A percentile compares a stretch with the other conserved stretches of the same genome.
These are phyloP conservation scores for Conticribra guillardii DNA, from an alignment of 108 stramenopile genomes.

Conservation along the genomic window DNA sequence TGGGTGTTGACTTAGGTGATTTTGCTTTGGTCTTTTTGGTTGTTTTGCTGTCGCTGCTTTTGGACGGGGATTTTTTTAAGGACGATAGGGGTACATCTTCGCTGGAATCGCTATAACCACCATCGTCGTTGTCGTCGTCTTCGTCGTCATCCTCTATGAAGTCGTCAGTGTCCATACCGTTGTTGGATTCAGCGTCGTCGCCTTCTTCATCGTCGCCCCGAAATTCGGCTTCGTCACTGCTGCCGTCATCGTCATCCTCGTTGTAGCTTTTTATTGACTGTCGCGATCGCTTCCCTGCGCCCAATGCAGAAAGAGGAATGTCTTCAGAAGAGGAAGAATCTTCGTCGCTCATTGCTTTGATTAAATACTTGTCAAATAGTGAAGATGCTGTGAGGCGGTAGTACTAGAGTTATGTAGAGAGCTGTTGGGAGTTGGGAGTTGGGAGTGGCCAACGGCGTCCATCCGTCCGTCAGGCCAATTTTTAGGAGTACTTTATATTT, in stretches of 20 bases:
- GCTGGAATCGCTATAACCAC: conserved; percentile 38
- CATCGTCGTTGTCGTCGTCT: conserved; percentile 38
- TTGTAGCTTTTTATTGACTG: conserved; percentile 13
- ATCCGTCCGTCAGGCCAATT: no score
- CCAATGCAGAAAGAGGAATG: conserved; percentile 27
- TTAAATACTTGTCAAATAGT: no score
- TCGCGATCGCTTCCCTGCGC: not conserved
- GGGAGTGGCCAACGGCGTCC: no score
- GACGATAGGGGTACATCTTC: conserved; percentile 75
- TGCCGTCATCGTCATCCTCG: conserved; percentile 19
- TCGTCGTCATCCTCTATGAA: conserved; percentile 25
- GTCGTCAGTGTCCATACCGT: conserved; percentile 30
- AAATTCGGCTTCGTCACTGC: conserved; percentile 31
- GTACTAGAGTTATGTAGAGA: no score
- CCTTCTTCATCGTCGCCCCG: conserved; percentile 21
- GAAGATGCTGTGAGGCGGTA: no score
- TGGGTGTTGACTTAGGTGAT: conserved; percentile 5
- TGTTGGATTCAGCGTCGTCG: conserved; percentile 4
- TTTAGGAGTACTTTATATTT: no score
- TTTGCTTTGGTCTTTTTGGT: conserved; percentile 6
- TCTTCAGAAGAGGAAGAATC: conserved; percentile 37
- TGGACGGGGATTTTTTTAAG: conserved; percentile 51
- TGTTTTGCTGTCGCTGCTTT: conserved; percentile 34
- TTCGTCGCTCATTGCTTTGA: conserved; percentile 45
- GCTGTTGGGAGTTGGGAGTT: no score